phyloP scores from a whole-genome alignment of 257 asterid genomes.

The Solanum pinnatisectum region DNA sequence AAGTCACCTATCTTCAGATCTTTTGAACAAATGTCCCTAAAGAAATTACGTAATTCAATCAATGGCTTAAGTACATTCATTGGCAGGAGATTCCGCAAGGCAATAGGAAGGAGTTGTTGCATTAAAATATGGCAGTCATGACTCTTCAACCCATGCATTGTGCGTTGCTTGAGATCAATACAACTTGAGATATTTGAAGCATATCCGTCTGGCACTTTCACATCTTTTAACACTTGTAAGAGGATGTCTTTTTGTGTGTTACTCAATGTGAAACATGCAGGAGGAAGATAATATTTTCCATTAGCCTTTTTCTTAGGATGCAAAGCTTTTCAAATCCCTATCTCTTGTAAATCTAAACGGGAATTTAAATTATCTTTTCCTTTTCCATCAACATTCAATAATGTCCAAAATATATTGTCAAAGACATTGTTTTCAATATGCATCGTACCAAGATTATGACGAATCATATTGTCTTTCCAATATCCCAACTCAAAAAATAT shows the following conservation, averaged over 20 bases:
- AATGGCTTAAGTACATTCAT: not conserved
- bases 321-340: no score
- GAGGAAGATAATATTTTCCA: not conserved
- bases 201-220: constrained; percentile 1
- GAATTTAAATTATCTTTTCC: not conserved
- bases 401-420: not conserved
- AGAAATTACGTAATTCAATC: not conserved
- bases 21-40: not conserved
- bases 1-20: not conserved
- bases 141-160: not conserved
- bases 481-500: constrained; percentile 4
- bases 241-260: not conserved
- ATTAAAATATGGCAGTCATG: not conserved
- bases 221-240: not conserved
- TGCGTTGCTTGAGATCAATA: not conserved
- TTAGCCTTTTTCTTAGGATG: not conserved
- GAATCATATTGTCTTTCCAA: not conserved
- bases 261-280: not conserved
- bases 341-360: no score
- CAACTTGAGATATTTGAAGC: not conserved
- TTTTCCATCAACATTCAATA: not conserved
- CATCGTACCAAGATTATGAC: constrained; percentile 2
- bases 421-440: constrained; percentile 4
- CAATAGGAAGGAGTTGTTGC: not conserved
- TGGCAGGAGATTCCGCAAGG: not conserved